phyloP scores from a whole-genome alignment of 768 basidiomycete species.

The Suillus brevipes region DNA sequence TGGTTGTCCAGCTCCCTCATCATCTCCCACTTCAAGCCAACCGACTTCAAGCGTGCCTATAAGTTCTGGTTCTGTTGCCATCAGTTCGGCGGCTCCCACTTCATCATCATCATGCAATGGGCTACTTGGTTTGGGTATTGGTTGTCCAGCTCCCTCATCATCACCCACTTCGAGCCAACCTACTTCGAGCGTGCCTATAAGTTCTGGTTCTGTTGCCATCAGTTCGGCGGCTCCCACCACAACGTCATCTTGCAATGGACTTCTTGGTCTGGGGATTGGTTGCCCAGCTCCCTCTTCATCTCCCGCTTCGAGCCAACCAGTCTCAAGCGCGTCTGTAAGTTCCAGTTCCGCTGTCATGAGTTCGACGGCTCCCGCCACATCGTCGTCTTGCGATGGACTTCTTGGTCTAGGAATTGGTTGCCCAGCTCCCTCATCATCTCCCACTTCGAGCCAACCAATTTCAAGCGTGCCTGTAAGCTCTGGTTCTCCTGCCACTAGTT shows the following conservation, averaged over 20 bases:
- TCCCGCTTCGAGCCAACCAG: not conserved
- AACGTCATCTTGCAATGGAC: conserved; percentile 11
- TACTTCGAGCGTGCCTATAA: conserved; percentile 3
- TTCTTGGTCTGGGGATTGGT: conserved; percentile 17
- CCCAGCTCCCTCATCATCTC: conserved; percentile 9
- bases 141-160: conserved; percentile 10
- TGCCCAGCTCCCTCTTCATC: conserved; percentile 4
- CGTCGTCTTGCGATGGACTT: conserved; percentile 10
- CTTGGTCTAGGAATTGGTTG: conserved; percentile 22
- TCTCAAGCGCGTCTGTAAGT: not conserved
- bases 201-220: not conserved
- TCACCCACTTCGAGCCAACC: conserved; percentile 13
- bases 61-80: conserved; percentile 4
- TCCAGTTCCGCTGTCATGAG: not conserved
- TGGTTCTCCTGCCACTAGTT: conserved; percentile 2
- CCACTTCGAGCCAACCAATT: not conserved
- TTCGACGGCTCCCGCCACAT: conserved; percentile 3
- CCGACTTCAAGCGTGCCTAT: conserved; percentile 3
- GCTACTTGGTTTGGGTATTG: conserved; percentile 15
- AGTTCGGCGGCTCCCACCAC: conserved; percentile 6
- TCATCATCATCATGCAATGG: conserved; percentile 12
- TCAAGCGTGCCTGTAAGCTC: not conserved
- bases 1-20: conserved; percentile 10
- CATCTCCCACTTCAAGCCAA: conserved; percentile 9
- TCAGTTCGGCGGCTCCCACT: not conserved